A percentile compares a stretch with the other conserved stretches of the same genome.
Conservation (phyloP, 305 asterid species). For the Solanum hybrid region DNA sequence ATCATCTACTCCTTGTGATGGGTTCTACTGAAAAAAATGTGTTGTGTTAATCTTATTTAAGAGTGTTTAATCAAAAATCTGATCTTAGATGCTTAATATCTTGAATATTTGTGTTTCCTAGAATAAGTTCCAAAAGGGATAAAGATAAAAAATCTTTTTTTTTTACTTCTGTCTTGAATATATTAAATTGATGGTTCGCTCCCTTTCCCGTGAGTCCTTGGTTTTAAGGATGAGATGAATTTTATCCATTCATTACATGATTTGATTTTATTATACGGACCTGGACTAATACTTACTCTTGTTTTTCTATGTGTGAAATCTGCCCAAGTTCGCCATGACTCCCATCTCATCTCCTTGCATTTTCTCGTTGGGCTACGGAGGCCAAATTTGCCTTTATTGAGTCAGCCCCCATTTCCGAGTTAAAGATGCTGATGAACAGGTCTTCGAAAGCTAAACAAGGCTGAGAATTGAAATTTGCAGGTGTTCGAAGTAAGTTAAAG, state of each 20-base stretch:
- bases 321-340: neutral
- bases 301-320: neutral
- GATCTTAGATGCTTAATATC: neutral
- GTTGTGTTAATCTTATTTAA: neutral
- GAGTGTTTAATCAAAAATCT: neutral
- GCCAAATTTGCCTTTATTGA: too few species aligned
- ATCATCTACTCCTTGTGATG: too few species aligned
- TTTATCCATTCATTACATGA: neutral
- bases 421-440: too few species aligned
- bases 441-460: rapidly evolving
- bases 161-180: neutral
- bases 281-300: neutral
- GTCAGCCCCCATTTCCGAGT: too few species aligned
- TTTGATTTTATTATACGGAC: neutral
- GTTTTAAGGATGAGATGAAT: neutral
- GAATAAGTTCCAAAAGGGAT: neutral
- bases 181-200: neutral
- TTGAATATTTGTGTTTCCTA: neutral
- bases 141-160: too few species aligned
- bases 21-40: neutral
- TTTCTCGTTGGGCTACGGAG: rapidly evolving
- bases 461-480: too few species aligned
- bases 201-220: neutral
- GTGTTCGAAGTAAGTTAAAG: too few species aligned
- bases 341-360: neutral